phyloP scores from a whole-genome alignment of 2,329 filamentous ascomycete species.

The Colletotrichum siamense region DNA sequence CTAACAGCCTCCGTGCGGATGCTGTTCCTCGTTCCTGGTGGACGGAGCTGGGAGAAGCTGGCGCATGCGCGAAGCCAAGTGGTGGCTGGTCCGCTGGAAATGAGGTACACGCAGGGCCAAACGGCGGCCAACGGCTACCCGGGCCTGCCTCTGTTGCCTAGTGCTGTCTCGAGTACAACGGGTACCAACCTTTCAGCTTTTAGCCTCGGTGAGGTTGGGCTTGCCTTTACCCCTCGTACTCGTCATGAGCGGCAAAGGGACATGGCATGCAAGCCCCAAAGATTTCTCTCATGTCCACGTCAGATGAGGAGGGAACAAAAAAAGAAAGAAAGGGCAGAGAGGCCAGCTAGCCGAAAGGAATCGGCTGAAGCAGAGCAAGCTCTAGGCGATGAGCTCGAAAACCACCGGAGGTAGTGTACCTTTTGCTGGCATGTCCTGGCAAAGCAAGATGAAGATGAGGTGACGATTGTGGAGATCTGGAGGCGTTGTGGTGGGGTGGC shows the following conservation, averaged over 20 bases:
- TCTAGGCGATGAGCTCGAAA: conserved; percentile 3
- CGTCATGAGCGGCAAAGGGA: background rate
- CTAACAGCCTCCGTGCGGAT: background rate
- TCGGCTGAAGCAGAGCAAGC: background rate
- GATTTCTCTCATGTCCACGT: background rate
- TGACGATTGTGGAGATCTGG: conserved; percentile 20
- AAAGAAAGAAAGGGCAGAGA: background rate
- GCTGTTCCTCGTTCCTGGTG: background rate
- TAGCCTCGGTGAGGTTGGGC: conserved; percentile 15
- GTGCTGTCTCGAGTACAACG: conserved; percentile 20
- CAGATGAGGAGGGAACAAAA: background rate
- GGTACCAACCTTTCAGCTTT: conserved; percentile 19
- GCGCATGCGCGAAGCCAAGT: conserved; percentile 19
- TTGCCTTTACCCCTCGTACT: background rate
- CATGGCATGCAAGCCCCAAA: background rate
- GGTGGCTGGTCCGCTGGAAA: conserved; percentile 22
- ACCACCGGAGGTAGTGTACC: background rate
- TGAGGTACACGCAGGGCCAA: conserved; percentile 19
- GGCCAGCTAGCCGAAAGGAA: background rate
- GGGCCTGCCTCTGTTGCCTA: conserved; percentile 9
- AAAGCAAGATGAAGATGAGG: conserved; percentile 22
- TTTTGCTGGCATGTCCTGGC: conserved; percentile 8
- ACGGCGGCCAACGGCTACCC: conserved; percentile 23
- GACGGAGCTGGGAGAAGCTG: background rate
- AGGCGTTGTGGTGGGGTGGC: conserved; percentile 15